A percentile compares a stretch with the other conserved stretches of the same genome.
These are phyloP conservation scores for Coemansia sp. DNA, from an alignment of 192 early-diverging fungal genomes.

Conservation along the genomic window DNA sequence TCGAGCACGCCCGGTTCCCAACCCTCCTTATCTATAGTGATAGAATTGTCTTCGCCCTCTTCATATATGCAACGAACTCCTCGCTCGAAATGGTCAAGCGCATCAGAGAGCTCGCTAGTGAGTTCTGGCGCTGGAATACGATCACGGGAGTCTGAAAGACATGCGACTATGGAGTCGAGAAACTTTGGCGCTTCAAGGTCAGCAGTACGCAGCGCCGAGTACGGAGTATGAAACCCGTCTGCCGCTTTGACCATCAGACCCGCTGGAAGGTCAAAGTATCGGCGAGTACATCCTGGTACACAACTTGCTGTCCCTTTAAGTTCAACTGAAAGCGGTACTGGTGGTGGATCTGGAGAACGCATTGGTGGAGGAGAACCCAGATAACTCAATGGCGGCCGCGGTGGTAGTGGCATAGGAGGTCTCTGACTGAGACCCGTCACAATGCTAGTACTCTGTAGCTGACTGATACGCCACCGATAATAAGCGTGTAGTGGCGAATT, in stretches of 20 bases:
- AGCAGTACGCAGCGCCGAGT: constrained; percentile 15
- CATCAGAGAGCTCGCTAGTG: constrained; percentile 26
- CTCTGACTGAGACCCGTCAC: not conserved
- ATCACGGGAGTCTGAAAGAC: constrained; percentile 14
- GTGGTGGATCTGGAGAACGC: not conserved
- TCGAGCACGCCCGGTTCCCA: constrained; percentile 42
- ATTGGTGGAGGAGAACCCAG: not conserved
- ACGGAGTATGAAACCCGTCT: constrained; percentile 16
- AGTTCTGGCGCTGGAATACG: not conserved
- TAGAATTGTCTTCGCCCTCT: constrained; percentile 18
- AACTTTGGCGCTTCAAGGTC: constrained; percentile 30
- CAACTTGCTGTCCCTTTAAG: not conserved
- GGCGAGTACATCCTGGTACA: not conserved
- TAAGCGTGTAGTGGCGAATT: constrained; percentile 26
- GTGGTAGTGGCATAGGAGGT: not conserved
- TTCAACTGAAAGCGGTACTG: not conserved
- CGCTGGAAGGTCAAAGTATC: constrained; percentile 39
- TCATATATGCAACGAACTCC: constrained; percentile 46
- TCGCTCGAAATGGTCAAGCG: constrained; percentile 26
- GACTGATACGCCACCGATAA: constrained; percentile 28
- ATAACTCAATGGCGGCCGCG: not conserved
- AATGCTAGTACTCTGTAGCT: not conserved
- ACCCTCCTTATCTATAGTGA: constrained; percentile 38
- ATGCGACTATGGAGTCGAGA: constrained; percentile 26
- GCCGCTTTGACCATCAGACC: constrained; percentile 32